Evolutionary conservation across 768 basidiomycete species (phyloP).

Genomic region (Psilocybe cyanescens): DNA sequence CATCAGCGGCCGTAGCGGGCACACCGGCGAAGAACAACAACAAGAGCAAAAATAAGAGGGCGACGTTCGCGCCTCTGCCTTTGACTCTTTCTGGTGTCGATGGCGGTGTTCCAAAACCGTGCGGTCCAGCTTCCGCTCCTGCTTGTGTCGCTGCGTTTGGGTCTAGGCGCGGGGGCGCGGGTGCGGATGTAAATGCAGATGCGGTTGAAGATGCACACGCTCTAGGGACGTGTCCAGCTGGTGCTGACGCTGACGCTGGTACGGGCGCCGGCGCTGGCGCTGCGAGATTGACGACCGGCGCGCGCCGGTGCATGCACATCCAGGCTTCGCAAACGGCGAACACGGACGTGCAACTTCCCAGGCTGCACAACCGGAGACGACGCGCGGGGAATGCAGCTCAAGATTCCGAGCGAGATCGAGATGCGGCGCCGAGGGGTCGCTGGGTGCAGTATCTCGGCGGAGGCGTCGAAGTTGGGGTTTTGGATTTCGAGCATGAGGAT

Average conservation of each 20-base stretch:
- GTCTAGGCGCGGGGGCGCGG: not conserved
- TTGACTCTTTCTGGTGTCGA: not conserved
- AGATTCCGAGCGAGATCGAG: too few species aligned
- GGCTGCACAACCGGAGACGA: too few species aligned
- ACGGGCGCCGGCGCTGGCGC: not conserved
- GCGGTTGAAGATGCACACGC: not conserved
- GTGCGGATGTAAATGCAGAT: not conserved
- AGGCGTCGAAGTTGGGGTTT: not conserved
- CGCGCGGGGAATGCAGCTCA: too few species aligned
- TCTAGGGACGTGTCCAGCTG: not conserved
- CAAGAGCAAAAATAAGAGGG: not conserved
- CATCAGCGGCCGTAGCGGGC: too few species aligned
- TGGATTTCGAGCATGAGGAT: not conserved
- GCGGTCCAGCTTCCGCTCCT: too few species aligned
- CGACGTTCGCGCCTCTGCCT: not conserved
- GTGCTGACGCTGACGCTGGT: not conserved
- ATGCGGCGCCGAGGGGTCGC: not conserved
- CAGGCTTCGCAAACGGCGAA: too few species aligned
- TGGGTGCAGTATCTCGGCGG: not conserved
- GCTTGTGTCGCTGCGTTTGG: not conserved
- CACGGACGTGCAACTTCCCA: too few species aligned
- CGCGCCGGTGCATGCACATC: not conserved
- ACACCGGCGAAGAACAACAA: too few species aligned
- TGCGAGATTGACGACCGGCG: not conserved
- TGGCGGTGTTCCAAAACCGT: not conserved